Percentiles rank a stretch among this genome's conserved stretches.
Conservation (phyloP, 306 rosid genomes). For the Argentina anserina region DNA sequence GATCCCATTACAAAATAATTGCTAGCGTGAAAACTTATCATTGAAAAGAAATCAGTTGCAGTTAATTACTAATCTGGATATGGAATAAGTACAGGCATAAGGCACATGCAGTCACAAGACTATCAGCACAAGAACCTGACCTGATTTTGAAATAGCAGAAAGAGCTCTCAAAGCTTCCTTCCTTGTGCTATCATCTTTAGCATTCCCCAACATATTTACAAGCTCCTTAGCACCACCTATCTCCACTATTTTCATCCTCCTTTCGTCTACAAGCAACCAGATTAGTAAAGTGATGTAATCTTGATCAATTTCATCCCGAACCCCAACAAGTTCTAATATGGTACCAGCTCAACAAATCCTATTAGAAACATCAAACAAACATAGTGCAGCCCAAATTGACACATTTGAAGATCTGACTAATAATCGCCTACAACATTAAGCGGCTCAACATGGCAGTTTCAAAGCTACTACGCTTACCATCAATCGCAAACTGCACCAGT, state of each 20-base stretch:
- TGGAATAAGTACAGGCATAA: background rate
- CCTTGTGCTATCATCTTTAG: slow-evolving; percentile 86
- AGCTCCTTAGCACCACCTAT: slow-evolving; percentile 72
- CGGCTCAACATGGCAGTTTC: too few species aligned
- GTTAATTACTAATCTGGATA: background rate
- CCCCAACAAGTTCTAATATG: slow-evolving; percentile 14
- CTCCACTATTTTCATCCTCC: slow-evolving; percentile 77
- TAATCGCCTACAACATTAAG: background rate
- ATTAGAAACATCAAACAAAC: background rate
- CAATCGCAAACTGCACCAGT: slow-evolving; percentile 74
- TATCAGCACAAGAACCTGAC: slow-evolving; percentile 27
- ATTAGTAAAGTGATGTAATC: slow-evolving; percentile 11
- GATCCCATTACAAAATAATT: background rate
- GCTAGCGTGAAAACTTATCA: background rate
- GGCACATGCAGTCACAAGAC: background rate
- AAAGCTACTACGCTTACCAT: slow-evolving; percentile 46
- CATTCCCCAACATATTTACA: slow-evolving; percentile 69
- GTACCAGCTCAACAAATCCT: background rate
- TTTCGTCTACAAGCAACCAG: slow-evolving; percentile 50
- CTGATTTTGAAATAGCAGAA: slow-evolving; percentile 66
- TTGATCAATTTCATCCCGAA: background rate
- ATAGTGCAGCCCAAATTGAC: slow-evolving; percentile 5
- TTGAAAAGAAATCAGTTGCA: background rate
- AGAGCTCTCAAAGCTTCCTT: slow-evolving; percentile 84
- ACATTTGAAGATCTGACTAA: slow-evolving; percentile 5